Percentiles rank a stretch among this genome's conserved stretches.
phyloP scores from a whole-genome alignment of 2,329 filamentous ascomycete species.

The Trichoderma sp. region DNA sequence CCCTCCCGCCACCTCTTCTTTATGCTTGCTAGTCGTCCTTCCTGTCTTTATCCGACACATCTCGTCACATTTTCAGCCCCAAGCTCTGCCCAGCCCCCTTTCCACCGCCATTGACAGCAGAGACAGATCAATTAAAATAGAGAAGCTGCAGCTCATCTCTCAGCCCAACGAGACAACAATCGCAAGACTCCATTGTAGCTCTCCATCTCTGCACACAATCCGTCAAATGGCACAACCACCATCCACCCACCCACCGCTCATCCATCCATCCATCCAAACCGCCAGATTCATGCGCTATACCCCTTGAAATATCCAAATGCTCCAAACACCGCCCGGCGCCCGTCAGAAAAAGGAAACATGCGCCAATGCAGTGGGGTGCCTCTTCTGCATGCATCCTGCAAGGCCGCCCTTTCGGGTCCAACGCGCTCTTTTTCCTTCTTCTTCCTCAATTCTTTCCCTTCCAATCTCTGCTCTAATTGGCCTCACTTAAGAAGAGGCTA shows the following conservation, averaged over 20 bases:
- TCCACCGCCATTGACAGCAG: background rate
- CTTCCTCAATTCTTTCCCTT: background rate
- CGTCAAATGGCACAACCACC: background rate
- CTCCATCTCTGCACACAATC: background rate
- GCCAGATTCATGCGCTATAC: background rate
- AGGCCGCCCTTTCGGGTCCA: background rate
- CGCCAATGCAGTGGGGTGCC: background rate
- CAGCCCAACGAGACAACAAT: background rate
- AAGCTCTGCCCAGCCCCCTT: background rate
- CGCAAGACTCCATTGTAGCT: no score
- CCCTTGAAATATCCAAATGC: background rate
- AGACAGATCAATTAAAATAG: background rate
- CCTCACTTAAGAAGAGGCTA: background rate
- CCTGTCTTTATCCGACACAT: background rate
- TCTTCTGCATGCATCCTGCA: slow-evolving; percentile 16
- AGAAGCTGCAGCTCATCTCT: slow-evolving; percentile 1
- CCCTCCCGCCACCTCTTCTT: background rate
- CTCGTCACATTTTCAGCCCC: background rate
- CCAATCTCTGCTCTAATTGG: background rate
- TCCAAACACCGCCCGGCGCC: background rate
- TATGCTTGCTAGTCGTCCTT: background rate
- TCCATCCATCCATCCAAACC: background rate
- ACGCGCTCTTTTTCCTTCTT: background rate
- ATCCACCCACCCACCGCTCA: no score
- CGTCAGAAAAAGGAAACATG: slow-evolving; percentile 12